Evolutionary conservation across 345 rosid genomes (phyloP).

Genomic region (Citrus trifoliata): DNA sequence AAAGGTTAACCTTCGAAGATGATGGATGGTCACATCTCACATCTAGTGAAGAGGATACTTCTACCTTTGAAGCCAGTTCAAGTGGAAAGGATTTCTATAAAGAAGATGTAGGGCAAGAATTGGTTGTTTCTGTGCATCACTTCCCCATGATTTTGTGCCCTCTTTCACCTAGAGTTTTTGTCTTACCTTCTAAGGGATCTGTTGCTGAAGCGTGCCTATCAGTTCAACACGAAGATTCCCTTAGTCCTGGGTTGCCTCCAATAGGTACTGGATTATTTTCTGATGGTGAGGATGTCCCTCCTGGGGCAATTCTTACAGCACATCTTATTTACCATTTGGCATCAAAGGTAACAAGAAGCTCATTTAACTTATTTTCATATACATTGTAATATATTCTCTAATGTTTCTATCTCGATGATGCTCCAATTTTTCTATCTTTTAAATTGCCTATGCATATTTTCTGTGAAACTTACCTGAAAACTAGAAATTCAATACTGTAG

Average conservation of each 20-base stretch:
- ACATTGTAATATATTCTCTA: neutral
- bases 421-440: neutral
- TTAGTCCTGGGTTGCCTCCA: slow-evolving; percentile 86
- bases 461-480: neutral
- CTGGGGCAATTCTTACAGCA: slow-evolving; percentile 84
- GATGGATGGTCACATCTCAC: slow-evolving; percentile 64
- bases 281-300: slow-evolving; percentile 77
- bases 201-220: slow-evolving; percentile 81
- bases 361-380: neutral
- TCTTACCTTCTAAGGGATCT: slow-evolving; percentile 94
- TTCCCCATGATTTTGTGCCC: slow-evolving; percentile 88
- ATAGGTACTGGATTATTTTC: slow-evolving; percentile 56
- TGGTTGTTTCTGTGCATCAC: slow-evolving; percentile 78
- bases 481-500: neutral
- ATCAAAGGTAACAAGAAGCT: slow-evolving; percentile 51
- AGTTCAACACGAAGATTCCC: slow-evolving; percentile 64
- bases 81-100: slow-evolving; percentile 23
- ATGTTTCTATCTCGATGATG: neutral
- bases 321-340: slow-evolving; percentile 92
- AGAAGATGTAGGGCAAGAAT: slow-evolving; percentile 37
- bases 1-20: slow-evolving; percentile 34
- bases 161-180: slow-evolving; percentile 80
- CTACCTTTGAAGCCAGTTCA: slow-evolving; percentile 40
- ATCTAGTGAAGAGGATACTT: slow-evolving; percentile 44
- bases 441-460: neutral